These are phyloP conservation scores for Chaetomiaceae sp. DNA, from an alignment of 2,329 filamentous ascomycete species.

Conservation along the genomic window DNA sequence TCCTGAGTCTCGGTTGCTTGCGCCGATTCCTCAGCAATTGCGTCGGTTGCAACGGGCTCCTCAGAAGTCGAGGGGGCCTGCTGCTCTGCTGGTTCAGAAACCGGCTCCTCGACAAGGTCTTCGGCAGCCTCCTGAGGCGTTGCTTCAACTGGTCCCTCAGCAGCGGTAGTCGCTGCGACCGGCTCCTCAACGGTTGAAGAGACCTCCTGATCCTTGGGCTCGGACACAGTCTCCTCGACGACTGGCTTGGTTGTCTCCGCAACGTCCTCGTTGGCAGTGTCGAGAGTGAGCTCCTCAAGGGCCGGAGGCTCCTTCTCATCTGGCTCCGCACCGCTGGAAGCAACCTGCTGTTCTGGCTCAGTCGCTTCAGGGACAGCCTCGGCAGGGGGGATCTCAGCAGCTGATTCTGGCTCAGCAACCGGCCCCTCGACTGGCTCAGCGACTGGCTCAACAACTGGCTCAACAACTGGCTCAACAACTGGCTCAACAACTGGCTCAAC, in stretches of 20 bases:
- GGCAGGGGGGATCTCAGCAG: too few relatives aligned
- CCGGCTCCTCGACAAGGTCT: not conserved
- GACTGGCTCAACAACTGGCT: not conserved
- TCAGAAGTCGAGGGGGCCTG: not conserved
- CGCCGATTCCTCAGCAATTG: not conserved
- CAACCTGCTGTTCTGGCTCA: too few relatives aligned
- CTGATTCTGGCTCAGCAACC: too few relatives aligned
- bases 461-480: not conserved
- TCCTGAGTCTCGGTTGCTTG: not conserved
- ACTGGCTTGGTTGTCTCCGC: not conserved
- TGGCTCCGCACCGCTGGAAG: not conserved
- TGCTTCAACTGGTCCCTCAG: slow-evolving; percentile 9
- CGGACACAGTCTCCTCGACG: not conserved
- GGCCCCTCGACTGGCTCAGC: not conserved
- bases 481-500: not conserved
- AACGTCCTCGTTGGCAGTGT: not conserved
- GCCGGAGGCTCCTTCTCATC: not conserved
- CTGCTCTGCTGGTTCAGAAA: not conserved
- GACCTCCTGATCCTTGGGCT: not conserved
- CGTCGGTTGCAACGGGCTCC: not conserved
- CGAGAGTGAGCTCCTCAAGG: too few relatives aligned
- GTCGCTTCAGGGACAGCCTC: too few relatives aligned
- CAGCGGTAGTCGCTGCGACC: not conserved
- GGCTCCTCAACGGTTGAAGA: not conserved
- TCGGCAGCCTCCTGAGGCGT: not conserved